Conservation (phyloP, 73 alveolate genomes). For the Paramecium primaurelia region DNA sequence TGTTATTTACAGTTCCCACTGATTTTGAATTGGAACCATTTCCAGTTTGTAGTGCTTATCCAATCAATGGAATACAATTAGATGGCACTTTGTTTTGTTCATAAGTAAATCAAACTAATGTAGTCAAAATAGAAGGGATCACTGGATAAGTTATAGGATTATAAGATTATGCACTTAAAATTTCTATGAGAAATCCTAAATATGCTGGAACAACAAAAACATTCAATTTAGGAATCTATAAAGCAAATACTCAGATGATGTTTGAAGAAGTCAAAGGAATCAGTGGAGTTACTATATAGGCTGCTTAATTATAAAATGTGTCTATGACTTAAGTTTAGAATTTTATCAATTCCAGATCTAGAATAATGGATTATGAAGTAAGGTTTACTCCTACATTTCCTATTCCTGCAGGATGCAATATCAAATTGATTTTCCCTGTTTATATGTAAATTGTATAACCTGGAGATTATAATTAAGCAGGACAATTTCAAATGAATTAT, state of each 20-base stretch:
- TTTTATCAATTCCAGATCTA: conserved; percentile 4
- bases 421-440: conserved; percentile 46
- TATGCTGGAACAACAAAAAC: conserved; percentile 29
- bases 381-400: conserved; percentile 57
- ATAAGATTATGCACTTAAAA: conserved; percentile 15
- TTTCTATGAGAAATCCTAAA: conserved; percentile 60
- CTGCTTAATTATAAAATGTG: conserved; percentile 44
- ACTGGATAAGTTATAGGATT: conserved; percentile 7
- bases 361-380: conserved; percentile 39
- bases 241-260: conserved; percentile 48
- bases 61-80: conserved; percentile 29
- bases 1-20: conserved; percentile 6
- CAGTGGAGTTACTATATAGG: conserved; percentile 23
- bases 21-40: conserved; percentile 10
- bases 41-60: conserved; percentile 25
- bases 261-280: conserved; percentile 40
- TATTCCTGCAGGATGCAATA: conserved; percentile 36
- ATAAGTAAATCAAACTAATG: background rate
- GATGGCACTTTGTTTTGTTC: conserved; percentile 50
- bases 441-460: conserved; percentile 21
- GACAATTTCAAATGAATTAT: conserved; percentile 39
- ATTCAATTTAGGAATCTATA: conserved; percentile 31
- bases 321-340: conserved; percentile 20
- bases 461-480: background rate
- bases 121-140: conserved; percentile 40